phyloP scores from a whole-genome alignment of 768 basidiomycete genomes.

The Terana coerulea region DNA sequence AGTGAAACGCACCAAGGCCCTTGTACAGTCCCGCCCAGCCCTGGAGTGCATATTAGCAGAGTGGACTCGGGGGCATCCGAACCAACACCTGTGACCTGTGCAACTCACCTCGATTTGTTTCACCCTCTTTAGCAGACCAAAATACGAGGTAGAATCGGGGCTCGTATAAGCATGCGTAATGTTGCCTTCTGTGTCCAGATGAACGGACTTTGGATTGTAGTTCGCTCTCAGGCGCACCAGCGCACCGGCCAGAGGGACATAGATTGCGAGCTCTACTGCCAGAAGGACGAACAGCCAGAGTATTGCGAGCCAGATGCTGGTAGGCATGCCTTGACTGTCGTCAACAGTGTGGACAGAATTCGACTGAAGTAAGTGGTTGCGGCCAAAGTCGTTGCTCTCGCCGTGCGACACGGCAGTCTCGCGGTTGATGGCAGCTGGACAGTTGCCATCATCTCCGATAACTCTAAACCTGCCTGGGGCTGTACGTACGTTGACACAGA shows the following conservation, averaged over 20 bases:
- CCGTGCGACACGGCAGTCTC: no score
- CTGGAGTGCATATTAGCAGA: constrained; percentile 26
- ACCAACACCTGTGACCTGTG: background rate
- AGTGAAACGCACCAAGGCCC: constrained; percentile 51
- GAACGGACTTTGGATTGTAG: constrained; percentile 82
- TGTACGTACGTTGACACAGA: no score
- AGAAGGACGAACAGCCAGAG: constrained; percentile 47
- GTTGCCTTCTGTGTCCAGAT: constrained; percentile 74
- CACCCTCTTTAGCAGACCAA: constrained; percentile 70
- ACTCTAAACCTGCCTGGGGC: no score
- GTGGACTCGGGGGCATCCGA: background rate
- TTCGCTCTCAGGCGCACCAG: constrained; percentile 75
- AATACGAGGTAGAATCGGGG: constrained; percentile 72
- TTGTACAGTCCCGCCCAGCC: constrained; percentile 78
- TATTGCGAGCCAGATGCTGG: constrained; percentile 22
- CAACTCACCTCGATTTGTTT: constrained; percentile 63
- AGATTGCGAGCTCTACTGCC: constrained; percentile 55
- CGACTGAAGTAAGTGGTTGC: no score
- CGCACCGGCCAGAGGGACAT: constrained; percentile 45
- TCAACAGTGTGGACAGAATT: no score
- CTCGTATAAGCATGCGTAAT: constrained; percentile 67
- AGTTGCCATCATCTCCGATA: no score
- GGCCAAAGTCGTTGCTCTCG: no score
- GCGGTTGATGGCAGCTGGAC: no score
- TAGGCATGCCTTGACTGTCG: no score